These are phyloP conservation scores for Clonostachys rhizophaga DNA, from an alignment of 2,329 filamentous ascomycete species.

Conservation along the genomic window DNA sequence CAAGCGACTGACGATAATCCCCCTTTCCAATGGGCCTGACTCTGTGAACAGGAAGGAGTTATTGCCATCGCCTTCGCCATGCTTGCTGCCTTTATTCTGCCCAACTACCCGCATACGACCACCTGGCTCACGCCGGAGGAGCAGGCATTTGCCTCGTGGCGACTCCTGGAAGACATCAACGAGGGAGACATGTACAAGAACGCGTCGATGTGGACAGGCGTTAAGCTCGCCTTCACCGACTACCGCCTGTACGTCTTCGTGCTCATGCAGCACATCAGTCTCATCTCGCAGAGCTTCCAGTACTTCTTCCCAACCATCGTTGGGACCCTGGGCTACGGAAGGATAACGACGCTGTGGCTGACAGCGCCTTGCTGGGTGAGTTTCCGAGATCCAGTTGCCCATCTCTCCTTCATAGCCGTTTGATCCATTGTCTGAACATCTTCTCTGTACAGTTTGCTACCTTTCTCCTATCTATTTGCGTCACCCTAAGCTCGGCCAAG, in stretches of 20 bases:
- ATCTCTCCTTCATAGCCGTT: constrained; percentile 8
- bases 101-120: constrained; percentile 48
- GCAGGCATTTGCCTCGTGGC: constrained; percentile 46
- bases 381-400: not conserved
- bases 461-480: constrained; percentile 44
- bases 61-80: constrained; percentile 31
- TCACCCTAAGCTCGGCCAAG: constrained; percentile 49
- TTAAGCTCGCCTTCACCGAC: constrained; percentile 43
- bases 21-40: constrained; percentile 47
- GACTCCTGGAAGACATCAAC: constrained; percentile 41
- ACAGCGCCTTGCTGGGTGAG: constrained; percentile 51
- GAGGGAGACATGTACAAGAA: constrained; percentile 32
- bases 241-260: constrained; percentile 48
- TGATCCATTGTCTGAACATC: constrained; percentile 10
- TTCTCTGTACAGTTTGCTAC: constrained; percentile 32
- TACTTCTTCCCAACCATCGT: constrained; percentile 65
- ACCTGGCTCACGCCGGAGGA: constrained; percentile 46
- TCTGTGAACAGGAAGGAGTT: constrained; percentile 24
- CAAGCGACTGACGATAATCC: no score
- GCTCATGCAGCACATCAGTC: constrained; percentile 44
- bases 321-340: constrained; percentile 50
- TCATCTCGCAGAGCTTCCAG: constrained; percentile 52
- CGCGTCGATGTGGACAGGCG: constrained; percentile 33
- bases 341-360: constrained; percentile 47
- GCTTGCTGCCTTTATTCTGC: constrained; percentile 29